Evolutionary conservation across 2,329 filamentous ascomycete genomes (phyloP).

Genomic region (Coniochaeta prunicola): DNA sequence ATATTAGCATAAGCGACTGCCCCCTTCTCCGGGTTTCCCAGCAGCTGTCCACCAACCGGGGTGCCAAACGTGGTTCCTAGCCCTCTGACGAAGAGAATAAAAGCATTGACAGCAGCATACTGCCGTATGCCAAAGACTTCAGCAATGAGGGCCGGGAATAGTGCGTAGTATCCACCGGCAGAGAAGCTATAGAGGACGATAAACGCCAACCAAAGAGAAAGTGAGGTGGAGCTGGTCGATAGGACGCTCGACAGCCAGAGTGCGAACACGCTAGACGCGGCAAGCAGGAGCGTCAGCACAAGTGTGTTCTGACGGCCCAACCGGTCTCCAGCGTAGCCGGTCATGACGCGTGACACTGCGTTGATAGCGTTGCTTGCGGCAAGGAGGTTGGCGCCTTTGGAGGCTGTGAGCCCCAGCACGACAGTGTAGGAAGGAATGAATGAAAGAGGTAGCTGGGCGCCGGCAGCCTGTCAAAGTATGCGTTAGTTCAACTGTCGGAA

Average conservation of each 20-base stretch:
- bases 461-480: conserved; percentile 26
- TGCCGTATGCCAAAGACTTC: conserved; percentile 39
- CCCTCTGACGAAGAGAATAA: conserved; percentile 36
- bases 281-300: conserved; percentile 29
- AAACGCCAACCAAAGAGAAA: conserved; percentile 30
- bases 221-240: conserved; percentile 10
- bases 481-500: no score
- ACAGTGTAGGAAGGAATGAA: conserved; percentile 41
- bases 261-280: conserved; percentile 26
- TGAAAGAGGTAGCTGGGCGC: conserved; percentile 36
- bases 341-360: conserved; percentile 31
- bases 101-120: conserved; percentile 39
- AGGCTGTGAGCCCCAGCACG: conserved; percentile 30
- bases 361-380: conserved; percentile 38
- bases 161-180: conserved; percentile 34
- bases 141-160: conserved; percentile 38
- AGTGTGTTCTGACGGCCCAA: conserved; percentile 40
- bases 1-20: conserved; percentile 27
- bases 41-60: conserved; percentile 33
- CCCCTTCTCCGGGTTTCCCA: conserved; percentile 21
- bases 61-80: conserved; percentile 35
- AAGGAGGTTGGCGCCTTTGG: conserved; percentile 33
- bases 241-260: conserved; percentile 28
- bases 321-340: conserved; percentile 36
- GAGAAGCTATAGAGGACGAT: conserved; percentile 34